A percentile compares a stretch with the other conserved stretches of the same genome.
Conservation (phyloP, 257 asterid genomes). For the Anisodus acutangulus region DNA sequence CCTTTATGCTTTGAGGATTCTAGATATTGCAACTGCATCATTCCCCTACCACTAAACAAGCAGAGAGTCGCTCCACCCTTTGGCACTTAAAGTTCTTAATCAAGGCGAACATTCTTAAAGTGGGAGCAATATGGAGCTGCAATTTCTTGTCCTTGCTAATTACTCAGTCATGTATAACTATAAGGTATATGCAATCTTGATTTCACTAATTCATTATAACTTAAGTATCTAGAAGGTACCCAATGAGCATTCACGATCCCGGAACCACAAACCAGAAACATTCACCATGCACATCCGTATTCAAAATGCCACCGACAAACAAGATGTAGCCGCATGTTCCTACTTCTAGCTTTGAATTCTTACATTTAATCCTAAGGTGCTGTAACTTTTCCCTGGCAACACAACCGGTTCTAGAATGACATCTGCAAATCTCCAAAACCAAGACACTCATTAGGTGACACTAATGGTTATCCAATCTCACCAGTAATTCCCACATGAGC, state of each 20-base stretch:
- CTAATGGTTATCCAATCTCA: conserved; percentile 36
- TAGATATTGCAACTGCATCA: conserved; percentile 23
- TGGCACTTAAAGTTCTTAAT: not conserved
- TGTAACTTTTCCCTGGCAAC: conserved; percentile 20
- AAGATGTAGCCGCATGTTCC: conserved; percentile 13
- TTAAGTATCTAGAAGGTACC: not conserved
- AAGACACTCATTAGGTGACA: not conserved
- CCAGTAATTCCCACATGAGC: conserved; percentile 78
- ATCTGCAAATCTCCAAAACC: not conserved
- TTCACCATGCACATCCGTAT: not conserved
- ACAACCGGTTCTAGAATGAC: conserved; percentile 10
- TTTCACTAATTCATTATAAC: not conserved
- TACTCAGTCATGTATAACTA: not conserved
- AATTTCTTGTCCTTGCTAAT: not conserved
- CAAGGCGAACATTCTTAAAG: conserved; percentile 1
- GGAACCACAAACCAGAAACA: conserved; percentile 12
- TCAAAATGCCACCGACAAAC: conserved; percentile 1
- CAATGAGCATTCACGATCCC: conserved; percentile 9
- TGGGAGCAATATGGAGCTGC: conserved; percentile 17
- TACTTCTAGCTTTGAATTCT: not conserved
- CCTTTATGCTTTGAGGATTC: conserved; percentile 6
- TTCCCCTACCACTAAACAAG: not conserved
- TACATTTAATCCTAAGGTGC: conserved; percentile 10
- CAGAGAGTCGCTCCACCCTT: conserved; percentile 13
- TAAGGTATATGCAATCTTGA: not conserved